Conservation (phyloP, 495 filamentous ascomycete genomes). For the Bacidia gigantensis region DNA sequence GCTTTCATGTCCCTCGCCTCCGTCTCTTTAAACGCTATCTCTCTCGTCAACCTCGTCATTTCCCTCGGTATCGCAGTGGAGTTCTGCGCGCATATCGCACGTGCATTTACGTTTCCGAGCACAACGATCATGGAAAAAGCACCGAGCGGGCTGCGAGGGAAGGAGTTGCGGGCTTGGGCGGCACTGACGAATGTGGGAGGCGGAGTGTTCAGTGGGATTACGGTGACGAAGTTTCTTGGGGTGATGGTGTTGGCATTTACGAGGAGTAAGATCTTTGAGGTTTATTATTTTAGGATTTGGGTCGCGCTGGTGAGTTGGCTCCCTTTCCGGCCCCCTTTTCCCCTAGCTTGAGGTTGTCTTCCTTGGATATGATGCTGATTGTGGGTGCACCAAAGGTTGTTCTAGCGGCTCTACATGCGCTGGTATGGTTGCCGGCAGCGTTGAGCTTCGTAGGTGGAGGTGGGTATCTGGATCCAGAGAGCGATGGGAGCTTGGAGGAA, state of each 20-base stretch:
- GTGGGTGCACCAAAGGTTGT: conserved; percentile 48
- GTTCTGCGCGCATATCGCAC: conserved; percentile 93
- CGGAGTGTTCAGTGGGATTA: conserved; percentile 91
- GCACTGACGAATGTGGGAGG: conserved; percentile 87
- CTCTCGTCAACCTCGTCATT: conserved; percentile 92
- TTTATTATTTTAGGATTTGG: conserved; percentile 98
- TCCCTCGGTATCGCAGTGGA: conserved; percentile 92
- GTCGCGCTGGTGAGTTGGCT: conserved; percentile 48
- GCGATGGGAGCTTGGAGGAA: conserved; percentile 71
- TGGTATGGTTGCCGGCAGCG: conserved; percentile 84
- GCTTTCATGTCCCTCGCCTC: conserved; percentile 81
- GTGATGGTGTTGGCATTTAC: conserved; percentile 91
- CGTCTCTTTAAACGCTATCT: conserved; percentile 91
- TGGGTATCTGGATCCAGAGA: conserved; percentile 75
- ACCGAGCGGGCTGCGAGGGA: conserved; percentile 27
- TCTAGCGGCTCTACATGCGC: conserved; percentile 76
- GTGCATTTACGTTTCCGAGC: conserved; percentile 89
- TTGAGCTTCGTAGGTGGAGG: conserved; percentile 77
- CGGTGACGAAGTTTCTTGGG: conserved; percentile 83
- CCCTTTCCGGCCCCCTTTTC: not conserved
- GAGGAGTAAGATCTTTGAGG: conserved; percentile 94
- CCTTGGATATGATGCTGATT: too few species aligned
- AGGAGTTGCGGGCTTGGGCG: conserved; percentile 78
- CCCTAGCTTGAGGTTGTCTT: too few species aligned
- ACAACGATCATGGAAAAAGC: conserved; percentile 62